Base-by-base conservation (phyloP, 2,329 filamentous ascomycete species). In the Colletotrichum musae region DNA sequence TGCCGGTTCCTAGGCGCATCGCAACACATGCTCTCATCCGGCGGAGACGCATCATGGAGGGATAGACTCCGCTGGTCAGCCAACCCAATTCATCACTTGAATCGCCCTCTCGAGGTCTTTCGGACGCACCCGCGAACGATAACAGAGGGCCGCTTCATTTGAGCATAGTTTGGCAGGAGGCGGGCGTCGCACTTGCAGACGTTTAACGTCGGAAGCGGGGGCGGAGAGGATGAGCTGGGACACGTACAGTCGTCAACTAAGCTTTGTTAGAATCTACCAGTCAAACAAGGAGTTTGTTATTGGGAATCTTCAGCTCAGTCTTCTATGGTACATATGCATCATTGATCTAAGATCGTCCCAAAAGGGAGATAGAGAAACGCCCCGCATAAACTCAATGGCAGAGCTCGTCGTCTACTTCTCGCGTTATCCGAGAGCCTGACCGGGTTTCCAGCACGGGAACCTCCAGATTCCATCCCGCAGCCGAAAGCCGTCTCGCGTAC, bases 401-500 rank as follows among this genome's bases (percentile, higher is more conserved):
- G 9, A n/a, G 26, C 43, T 47, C 53, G 12, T 66, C 57, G 21
- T 52, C 62, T 28, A 18, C 13, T 15, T 70, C 62, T 51, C 50
- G 50, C 24, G 47, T 12, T 26, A 70, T 67, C n/a, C 67, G 56
- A 39, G 62, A 70, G n/a, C 67, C 67, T 16, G 62, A 60, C 5
- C 67, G 62, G 18, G 67, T 70, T 5, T 70, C 67, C 9, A 70
- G 62, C 26, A 61, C 51, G 10, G 67, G 28, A n/a, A 67, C 13
- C 15, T 67, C 56, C 15, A 70, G 43, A 13, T 70, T 61, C 67
- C 67, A 70, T 36, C 67, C 67, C 7, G 51, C 56, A 9, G 45
- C 28, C 26, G 56, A 56, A 47, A 70, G 52, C 3, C 57, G 48
- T 21, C 45, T 56, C 13, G 52, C 45, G 5, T 66, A 70, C 2